Conservation (phyloP, 257 asterid species). For the Lycium barbarum region DNA sequence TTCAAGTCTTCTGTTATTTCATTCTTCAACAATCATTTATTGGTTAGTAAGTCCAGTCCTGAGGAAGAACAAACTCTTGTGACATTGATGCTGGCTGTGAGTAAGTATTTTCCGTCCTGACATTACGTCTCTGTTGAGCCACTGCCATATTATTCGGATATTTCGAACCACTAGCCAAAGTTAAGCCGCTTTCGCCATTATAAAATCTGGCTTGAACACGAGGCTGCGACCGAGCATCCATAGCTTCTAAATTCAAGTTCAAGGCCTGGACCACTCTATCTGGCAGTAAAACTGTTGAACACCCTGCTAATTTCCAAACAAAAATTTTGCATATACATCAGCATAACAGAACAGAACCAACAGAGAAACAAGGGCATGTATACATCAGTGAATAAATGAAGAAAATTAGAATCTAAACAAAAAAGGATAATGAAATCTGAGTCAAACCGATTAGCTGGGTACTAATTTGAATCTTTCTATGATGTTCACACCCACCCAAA, state of each 20-base stretch:
- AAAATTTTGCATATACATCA: background rate
- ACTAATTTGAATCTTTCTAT: background rate
- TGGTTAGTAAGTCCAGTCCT: conserved; percentile 75
- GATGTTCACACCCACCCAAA: background rate
- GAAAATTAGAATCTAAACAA: background rate
- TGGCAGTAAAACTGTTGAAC: conserved; percentile 63
- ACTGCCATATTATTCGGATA: conserved; percentile 30
- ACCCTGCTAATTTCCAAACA: conserved; percentile 42
- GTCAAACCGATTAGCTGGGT: conserved; percentile 10
- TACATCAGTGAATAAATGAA: background rate
- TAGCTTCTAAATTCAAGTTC: conserved; percentile 56
- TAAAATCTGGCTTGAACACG: conserved; percentile 20
- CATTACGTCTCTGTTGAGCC: conserved; percentile 42
- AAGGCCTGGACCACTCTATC: conserved; percentile 72
- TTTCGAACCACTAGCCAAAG: conserved; percentile 31
- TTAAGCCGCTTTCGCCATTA: background rate
- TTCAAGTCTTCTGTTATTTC: background rate
- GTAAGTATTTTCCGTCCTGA: background rate
- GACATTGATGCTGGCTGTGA: conserved; percentile 39
- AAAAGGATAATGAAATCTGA: background rate
- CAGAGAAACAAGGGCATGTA: background rate
- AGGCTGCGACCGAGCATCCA: conserved; percentile 37
- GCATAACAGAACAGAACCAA: background rate
- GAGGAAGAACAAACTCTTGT: conserved; percentile 68
- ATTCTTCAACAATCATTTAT: background rate